Base-by-base conservation (phyloP, 164 flowering plant species). In the Magnolia kwangsiensis region DNA sequence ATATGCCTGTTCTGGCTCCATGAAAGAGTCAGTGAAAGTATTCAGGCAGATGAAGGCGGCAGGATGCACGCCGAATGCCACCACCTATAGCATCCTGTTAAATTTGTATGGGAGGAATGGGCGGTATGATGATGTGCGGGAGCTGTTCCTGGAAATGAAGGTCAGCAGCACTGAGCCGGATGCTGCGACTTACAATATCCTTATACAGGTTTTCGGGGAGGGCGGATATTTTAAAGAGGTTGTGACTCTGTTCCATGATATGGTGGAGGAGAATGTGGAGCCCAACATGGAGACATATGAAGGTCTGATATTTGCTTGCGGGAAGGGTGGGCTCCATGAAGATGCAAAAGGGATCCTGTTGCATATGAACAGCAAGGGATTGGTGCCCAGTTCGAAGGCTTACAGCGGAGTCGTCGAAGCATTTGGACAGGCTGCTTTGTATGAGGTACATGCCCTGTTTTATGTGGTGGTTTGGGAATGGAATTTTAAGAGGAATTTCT, bases 221-320 rank as follows among this genome's bases (percentile, higher is more conserved):
- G 99, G 99, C 59, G 99, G 99, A 49, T 95, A 92, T 83, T 91
- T 91, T 72, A 93, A 92, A 85, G 99, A 95, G 88, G 99, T 93
- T 72, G 98, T 95, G 51, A 95, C 97, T 73, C 83, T 93, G 89
- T 95, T 93, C 78, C 88, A 91, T 87, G 99, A 95, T 83, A 93
- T 95, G 99, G 87, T 89, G 75, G 99, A 95, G 78, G 99, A 95
- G 83, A 93, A 93, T 78, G 82, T 95, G 74, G 96, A 91, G 82
- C 99, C 98, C 1, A 89, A 95, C 79, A 93, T 95, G 99, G 92
- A 88, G 83, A 93, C 99, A 2, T 93, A 90, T 65, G 98, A 95
- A 81, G 97, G 97, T 4, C 83, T 93, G 79, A 87, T 92, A 77
- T 84, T 75, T 85, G 92, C 99, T 65, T 95, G 99, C 82, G 99